These are phyloP conservation scores for Tilletia setariae DNA, from an alignment of 1,284 basidiomycete genomes.

Conservation along the genomic window DNA sequence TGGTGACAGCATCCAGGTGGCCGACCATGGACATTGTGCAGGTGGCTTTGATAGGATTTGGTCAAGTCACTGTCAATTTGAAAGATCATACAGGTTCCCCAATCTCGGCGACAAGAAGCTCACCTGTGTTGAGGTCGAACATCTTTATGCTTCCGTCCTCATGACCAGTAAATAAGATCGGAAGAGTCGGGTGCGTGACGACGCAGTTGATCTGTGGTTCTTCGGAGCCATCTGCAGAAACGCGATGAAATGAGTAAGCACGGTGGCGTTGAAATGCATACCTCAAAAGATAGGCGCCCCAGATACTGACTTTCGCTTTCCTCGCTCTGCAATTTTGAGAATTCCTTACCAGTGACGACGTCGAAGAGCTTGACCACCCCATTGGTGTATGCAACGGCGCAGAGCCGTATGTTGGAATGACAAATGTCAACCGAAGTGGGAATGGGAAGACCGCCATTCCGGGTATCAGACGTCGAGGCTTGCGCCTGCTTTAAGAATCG, in stretches of 20 bases:
- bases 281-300: too few relatives aligned
- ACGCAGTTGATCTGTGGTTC: slow-evolving; percentile 83
- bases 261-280: too few relatives aligned
- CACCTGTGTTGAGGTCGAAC: slow-evolving; percentile 78
- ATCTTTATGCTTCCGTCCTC: slow-evolving; percentile 90
- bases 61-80: too few relatives aligned
- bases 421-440: slow-evolving; percentile 79
- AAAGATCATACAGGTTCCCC: too few relatives aligned
- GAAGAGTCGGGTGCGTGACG: slow-evolving; percentile 84
- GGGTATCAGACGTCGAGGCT: slow-evolving; percentile 13
- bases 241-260: neutral
- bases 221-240: slow-evolving; percentile 63
- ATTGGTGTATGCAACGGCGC: slow-evolving; percentile 79
- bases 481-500: slow-evolving; percentile 52
- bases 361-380: slow-evolving; percentile 86
- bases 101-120: slow-evolving; percentile 37
- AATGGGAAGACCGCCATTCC: slow-evolving; percentile 55
- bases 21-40: slow-evolving; percentile 84
- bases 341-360: slow-evolving; percentile 76
- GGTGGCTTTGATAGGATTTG: slow-evolving; percentile 61
- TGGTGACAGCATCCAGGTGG: slow-evolving; percentile 86
- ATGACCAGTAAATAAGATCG: slow-evolving; percentile 80
- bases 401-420: slow-evolving; percentile 56
- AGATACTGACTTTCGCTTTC: slow-evolving; percentile 62
- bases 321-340: slow-evolving; percentile 67